Conservation (phyloP, 2,329 filamentous ascomycete genomes). For the Coniosporium uncinatum region DNA sequence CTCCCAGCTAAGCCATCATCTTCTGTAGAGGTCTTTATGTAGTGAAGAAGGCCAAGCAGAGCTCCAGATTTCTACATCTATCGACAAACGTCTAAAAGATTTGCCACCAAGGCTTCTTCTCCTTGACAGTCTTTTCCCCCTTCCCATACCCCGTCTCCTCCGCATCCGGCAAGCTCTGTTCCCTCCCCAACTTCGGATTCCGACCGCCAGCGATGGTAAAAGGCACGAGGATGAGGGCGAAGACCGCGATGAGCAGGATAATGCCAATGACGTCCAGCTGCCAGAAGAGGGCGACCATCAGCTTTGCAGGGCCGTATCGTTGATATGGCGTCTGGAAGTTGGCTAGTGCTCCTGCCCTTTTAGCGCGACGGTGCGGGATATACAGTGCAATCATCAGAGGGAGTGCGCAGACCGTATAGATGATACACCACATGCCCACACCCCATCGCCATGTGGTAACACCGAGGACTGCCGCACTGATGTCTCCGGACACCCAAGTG, state of each 20-base stretch:
- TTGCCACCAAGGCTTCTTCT: too few species aligned
- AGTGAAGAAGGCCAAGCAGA: too few species aligned
- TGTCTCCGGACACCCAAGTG: conserved; percentile 56
- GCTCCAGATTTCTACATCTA: too few species aligned
- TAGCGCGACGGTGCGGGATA: conserved; percentile 46
- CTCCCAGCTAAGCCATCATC: too few species aligned
- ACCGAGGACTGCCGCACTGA: conserved; percentile 43
- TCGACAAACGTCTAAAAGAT: too few species aligned
- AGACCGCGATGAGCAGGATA: conserved; percentile 36
- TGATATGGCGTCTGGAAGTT: conserved; percentile 37
- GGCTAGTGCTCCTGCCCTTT: conserved; percentile 40
- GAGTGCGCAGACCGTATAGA: conserved; percentile 50
- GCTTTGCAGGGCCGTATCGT: conserved; percentile 27
- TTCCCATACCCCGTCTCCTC: conserved; percentile 22
- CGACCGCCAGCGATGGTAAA: conserved; percentile 50
- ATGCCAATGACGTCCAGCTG: conserved; percentile 48
- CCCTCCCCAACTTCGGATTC: conserved; percentile 37
- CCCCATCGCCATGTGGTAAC: conserved; percentile 52
- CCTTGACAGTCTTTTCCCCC: too few species aligned
- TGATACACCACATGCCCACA: conserved; percentile 57
- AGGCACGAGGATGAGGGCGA: conserved; percentile 42
- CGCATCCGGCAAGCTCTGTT: conserved; percentile 37
- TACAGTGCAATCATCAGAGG: conserved; percentile 48
- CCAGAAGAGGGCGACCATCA: conserved; percentile 43
- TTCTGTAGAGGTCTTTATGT: too few species aligned